phyloP scores from a whole-genome alignment of 1,284 basidiomycete species.

The Ceratobasidium papillatum region DNA sequence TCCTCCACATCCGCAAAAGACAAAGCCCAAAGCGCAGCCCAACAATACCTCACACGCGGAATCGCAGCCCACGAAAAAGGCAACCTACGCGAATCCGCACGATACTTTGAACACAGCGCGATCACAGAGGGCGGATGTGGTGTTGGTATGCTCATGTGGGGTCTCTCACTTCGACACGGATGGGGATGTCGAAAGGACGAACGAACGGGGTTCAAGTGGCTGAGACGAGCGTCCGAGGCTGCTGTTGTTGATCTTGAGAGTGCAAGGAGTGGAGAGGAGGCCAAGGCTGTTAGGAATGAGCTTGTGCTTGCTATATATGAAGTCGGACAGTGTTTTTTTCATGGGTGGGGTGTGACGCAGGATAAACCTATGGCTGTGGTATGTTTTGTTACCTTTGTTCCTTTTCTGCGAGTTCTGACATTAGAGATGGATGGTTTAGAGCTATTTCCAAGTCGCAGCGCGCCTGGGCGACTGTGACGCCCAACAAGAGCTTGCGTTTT shows the following conservation, averaged over 20 bases:
- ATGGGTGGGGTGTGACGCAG: slow-evolving; percentile 87
- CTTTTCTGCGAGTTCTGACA: not conserved
- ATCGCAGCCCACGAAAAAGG: slow-evolving; percentile 85
- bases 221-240: slow-evolving; percentile 80
- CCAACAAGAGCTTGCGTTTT: slow-evolving; percentile 85
- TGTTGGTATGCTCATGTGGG: slow-evolving; percentile 93
- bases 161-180: slow-evolving; percentile 84
- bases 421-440: slow-evolving; percentile 58
- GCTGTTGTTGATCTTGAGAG: slow-evolving; percentile 80
- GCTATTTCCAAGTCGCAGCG: slow-evolving; percentile 86
- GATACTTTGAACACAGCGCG: slow-evolving; percentile 83
- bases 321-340: slow-evolving; percentile 90
- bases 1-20: not conserved
- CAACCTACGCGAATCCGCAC: slow-evolving; percentile 74
- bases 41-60: slow-evolving; percentile 76
- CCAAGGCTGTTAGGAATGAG: slow-evolving; percentile 67
- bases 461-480: slow-evolving; percentile 86
- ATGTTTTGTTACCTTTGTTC: slow-evolving; percentile 50
- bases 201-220: slow-evolving; percentile 80
- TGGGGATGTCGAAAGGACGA: slow-evolving; percentile 87
- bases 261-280: slow-evolving; percentile 54
- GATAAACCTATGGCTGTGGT: slow-evolving; percentile 88
- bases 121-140: slow-evolving; percentile 81
- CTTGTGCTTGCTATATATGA: slow-evolving; percentile 90
- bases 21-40: slow-evolving; percentile 35